A percentile compares a stretch with the other conserved stretches of the same genome.
phyloP scores from a whole-genome alignment of 2,329 filamentous ascomycete species.

The Verticillium albo-atrum region DNA sequence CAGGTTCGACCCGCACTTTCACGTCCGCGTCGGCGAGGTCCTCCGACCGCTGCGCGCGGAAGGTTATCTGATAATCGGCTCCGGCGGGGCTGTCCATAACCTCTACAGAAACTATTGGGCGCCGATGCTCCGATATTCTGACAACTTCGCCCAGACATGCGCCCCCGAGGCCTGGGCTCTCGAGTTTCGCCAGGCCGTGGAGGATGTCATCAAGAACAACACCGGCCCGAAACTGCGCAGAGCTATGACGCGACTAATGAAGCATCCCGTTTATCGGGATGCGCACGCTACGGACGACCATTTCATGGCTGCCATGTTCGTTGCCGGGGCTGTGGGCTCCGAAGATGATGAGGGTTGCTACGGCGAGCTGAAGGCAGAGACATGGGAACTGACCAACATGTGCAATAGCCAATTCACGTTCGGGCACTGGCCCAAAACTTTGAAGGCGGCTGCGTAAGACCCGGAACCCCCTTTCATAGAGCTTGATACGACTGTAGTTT shows the following conservation, averaged over 20 bases:
- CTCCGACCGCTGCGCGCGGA: slow-evolving; percentile 51
- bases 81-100: slow-evolving; percentile 64
- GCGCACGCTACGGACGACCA: slow-evolving; percentile 69
- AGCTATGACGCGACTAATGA: slow-evolving; percentile 59
- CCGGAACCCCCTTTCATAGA: too few relatives aligned
- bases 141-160: slow-evolving; percentile 57
- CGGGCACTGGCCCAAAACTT: slow-evolving; percentile 27
- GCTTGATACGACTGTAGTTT: background rate
- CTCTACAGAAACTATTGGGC: slow-evolving; percentile 63
- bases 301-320: slow-evolving; percentile 62
- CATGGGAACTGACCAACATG: slow-evolving; percentile 65
- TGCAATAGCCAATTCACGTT: slow-evolving; percentile 57
- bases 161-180: slow-evolving; percentile 57
- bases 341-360: slow-evolving; percentile 36
- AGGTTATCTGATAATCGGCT: slow-evolving; percentile 48
- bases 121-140: slow-evolving; percentile 58
- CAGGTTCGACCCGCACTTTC: slow-evolving; percentile 34
- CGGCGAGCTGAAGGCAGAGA: slow-evolving; percentile 49
- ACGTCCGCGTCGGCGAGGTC: slow-evolving; percentile 50
- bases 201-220: slow-evolving; percentile 45
- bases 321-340: slow-evolving; percentile 51
- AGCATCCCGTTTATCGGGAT: slow-evolving; percentile 60
- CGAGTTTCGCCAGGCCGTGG: slow-evolving; percentile 61
- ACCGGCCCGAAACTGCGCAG: slow-evolving; percentile 49
- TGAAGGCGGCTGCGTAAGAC: background rate